Evolutionary conservation across 1,284 basidiomycete species (phyloP), one percentile per base, ranked within the genome.

Genomic region (Hortiboletus rubellus): DNA sequence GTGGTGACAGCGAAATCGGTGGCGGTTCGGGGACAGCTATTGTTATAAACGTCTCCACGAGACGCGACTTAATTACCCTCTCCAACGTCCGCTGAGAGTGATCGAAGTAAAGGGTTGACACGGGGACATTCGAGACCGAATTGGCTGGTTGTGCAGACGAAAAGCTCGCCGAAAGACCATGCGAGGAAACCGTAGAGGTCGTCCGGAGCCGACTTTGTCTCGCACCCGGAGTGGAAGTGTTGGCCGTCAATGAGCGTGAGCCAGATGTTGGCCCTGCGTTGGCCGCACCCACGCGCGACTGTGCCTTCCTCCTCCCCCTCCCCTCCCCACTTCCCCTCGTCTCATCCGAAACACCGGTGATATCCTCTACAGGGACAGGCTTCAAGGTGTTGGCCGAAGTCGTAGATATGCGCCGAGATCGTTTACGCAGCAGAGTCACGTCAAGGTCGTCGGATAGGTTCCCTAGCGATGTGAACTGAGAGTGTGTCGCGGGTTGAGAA

Each of bases 31-130:
- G 72, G 15, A 83, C 71, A 46, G 74, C 73, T 42, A 93, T 72
- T 17, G 85, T 81, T 53, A 93, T 72, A 65, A 91, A 90, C 1
- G 89, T 90, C 70, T 92, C 89, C n/a, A 92, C 84, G 30, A 93
- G 75, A 46, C 91, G 82, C n/a, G 87, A 84, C 46, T 77, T 75
- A 7, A 93, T 77, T 10, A 91, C 80, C 61, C 81, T 85, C 73
- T 91, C 87, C 41, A 92, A 75, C 6, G 78, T 79, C 43, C 74
- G 74, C 68, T 92, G 89, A 14, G 88, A 88, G 60, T 83, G 79
- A 63, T 86, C 83, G 15, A 76, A 77, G 57, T 79, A 70, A 45
- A 82, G 67, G 31, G 70, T 52, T 36, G 68, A 60, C 47, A 68
- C 52, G 30, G 66, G 52, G 8, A 48, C 8, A n/a, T 42, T 55